phyloP scores from a whole-genome alignment of 805 yeast species.

The Kodamaea jinghongensis region DNA sequence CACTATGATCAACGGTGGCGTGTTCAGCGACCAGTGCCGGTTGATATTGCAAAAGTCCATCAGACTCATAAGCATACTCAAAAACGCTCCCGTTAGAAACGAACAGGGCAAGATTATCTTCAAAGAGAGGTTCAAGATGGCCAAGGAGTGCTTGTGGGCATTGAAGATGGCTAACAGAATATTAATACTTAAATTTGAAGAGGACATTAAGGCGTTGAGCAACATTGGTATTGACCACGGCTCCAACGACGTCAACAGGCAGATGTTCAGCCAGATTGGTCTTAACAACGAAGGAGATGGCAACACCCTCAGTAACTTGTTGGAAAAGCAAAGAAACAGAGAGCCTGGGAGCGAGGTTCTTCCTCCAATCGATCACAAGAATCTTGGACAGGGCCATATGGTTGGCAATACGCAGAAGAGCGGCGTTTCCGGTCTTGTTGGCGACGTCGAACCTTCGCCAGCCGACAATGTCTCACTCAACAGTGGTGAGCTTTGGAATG shows the following conservation, averaged over 20 bases:
- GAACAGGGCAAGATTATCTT: conserved; percentile 29
- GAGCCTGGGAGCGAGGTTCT: conserved; percentile 8
- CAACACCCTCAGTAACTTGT: conserved; percentile 16
- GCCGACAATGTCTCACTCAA: background rate
- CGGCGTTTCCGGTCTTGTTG: too few species aligned
- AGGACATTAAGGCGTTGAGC: conserved; percentile 35
- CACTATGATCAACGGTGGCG: conserved; percentile 44
- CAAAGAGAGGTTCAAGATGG: conserved; percentile 46
- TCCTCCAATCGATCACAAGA: conserved; percentile 2
- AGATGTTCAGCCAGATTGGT: conserved; percentile 49
- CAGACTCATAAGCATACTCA: conserved; percentile 20
- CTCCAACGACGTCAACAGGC: conserved; percentile 47
- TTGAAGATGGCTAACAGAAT: conserved; percentile 54
- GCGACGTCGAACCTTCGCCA: background rate
- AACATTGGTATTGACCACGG: conserved; percentile 54
- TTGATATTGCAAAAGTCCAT: conserved; percentile 23
- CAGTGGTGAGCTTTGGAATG: conserved; percentile 2
- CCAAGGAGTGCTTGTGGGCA: conserved; percentile 61
- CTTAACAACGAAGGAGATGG: conserved; percentile 9
- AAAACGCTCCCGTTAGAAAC: conserved; percentile 30
- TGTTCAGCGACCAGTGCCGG: conserved; percentile 22
- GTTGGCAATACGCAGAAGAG: too few species aligned
- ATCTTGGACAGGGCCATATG: too few species aligned
- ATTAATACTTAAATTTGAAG: conserved; percentile 43
- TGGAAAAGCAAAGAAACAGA: conserved; percentile 19